These are phyloP conservation scores for Aureobasidium sp. DNA, from an alignment of 2,329 filamentous ascomycete genomes.

Conservation along the genomic window DNA sequence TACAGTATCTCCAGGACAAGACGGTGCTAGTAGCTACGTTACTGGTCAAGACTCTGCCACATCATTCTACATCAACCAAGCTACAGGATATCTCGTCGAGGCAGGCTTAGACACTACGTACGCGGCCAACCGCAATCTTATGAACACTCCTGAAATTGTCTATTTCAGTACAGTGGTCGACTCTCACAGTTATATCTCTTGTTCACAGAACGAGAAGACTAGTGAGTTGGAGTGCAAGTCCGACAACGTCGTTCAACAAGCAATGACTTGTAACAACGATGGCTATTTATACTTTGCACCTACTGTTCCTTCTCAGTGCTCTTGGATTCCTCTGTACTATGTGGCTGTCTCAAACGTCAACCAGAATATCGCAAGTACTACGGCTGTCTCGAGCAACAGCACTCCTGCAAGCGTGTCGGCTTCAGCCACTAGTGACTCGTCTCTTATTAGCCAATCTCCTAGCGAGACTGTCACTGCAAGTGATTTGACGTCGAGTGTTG, in stretches of 20 bases:
- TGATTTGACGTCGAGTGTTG: neutral
- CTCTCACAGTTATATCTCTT: neutral
- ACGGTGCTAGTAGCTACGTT: neutral
- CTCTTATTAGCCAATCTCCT: neutral
- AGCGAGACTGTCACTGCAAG: neutral
- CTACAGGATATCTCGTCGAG: constrained; percentile 1
- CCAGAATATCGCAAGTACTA: neutral
- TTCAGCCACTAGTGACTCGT: neutral
- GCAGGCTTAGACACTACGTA: neutral
- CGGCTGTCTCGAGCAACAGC: neutral
- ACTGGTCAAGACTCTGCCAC: neutral
- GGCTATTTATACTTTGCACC: constrained; percentile 5
- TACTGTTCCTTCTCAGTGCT: neutral
- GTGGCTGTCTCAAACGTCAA: neutral
- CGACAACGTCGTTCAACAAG: neutral
- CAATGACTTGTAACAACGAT: constrained; percentile 4
- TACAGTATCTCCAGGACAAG: neutral
- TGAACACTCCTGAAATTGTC: neutral
- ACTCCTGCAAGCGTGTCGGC: neutral
- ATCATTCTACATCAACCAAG: neutral
- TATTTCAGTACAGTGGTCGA: neutral
- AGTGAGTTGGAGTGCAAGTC: neutral
- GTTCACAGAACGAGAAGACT: neutral
- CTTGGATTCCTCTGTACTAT: neutral
- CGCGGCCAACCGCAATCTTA: neutral